Percentiles rank a stretch among this genome's conserved stretches.
Conservation (phyloP, 345 rosid species). For the Populus alba region DNA sequence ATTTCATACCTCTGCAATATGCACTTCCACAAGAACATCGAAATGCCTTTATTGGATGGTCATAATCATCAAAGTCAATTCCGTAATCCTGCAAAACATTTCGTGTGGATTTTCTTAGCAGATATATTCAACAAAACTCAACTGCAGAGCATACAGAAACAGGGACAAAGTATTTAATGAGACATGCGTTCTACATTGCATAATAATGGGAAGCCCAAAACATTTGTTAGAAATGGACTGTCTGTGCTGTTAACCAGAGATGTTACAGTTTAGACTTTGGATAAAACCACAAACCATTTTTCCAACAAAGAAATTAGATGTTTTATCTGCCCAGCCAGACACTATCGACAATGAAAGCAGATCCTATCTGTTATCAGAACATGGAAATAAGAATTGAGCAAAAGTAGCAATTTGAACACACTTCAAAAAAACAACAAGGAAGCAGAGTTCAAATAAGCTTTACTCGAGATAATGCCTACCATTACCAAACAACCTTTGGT, state of each 20-base stretch:
- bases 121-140: background rate
- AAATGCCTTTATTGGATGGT: conserved; percentile 81
- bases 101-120: background rate
- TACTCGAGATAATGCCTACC: too few species aligned
- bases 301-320: background rate
- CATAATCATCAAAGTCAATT: conserved; percentile 61
- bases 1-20: conserved; percentile 48
- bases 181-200: too few species aligned
- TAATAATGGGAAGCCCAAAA: too few species aligned
- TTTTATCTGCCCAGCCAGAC: background rate
- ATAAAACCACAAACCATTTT: too few species aligned
- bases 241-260: too few species aligned
- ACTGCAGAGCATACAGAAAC: background rate
- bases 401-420: too few species aligned
- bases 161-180: background rate
- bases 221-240: too few species aligned
- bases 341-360: background rate
- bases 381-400: background rate
- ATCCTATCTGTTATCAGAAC: background rate
- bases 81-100: conserved; percentile 63
- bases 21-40: conserved; percentile 63
- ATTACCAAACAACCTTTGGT: too few species aligned
- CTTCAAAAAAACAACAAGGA: too few species aligned
- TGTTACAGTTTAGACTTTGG: too few species aligned
- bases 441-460: too few species aligned